Base-by-base conservation (phyloP, 208 protist genomes). In the Balamuthia mandrillaris region DNA sequence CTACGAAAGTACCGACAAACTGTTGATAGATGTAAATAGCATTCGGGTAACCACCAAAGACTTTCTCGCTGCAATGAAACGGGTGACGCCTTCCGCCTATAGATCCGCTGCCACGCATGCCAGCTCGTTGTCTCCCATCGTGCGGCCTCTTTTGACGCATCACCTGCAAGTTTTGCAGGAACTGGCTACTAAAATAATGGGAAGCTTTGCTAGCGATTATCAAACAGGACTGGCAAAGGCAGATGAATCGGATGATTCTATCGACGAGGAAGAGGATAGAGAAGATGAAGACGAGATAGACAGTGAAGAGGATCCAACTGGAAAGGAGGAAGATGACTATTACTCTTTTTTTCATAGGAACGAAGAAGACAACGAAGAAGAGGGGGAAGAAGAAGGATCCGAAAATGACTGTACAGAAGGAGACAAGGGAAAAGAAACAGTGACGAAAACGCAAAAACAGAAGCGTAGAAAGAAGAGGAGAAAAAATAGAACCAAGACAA, bases 11-110 rank as follows among this genome's bases (percentile, higher is more conserved):
- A 16, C 24, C 14, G 54, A 61, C 42, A 87, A 88, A 83, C 58
- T 89, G 7, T 27, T 68, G 70, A 81, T 88, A 27, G 81, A 88
- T 31, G 16, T 70, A 1, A 9, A 44, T 4, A 52, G 31, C 27
- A 54, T 88, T 21, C 37, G 63, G 47, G 63, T 86, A 16, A 61
- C 49, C 7, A 41, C 29, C 6, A 41, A 18, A 10, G 86, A 88
- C 42, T 86, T 88, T 58, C 41, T 61, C 14, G 6, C n/a, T 16
- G 86, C 86, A 4, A 81, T 88, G 86, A 54, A 63, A n/a, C 56
- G 41, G 33, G 51, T 86, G 29, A 58, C 45, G 2, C 84, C 84
- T 14, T 31, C 74, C 54, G 21, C 63, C 2, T 52, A 78, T 4
- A 33, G 74, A 45, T 79, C 61, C 33, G 54, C 61, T 24, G 49